These are phyloP conservation scores for Tricholoma furcatifolium DNA, from an alignment of 768 basidiomycete genomes.

Conservation along the genomic window DNA sequence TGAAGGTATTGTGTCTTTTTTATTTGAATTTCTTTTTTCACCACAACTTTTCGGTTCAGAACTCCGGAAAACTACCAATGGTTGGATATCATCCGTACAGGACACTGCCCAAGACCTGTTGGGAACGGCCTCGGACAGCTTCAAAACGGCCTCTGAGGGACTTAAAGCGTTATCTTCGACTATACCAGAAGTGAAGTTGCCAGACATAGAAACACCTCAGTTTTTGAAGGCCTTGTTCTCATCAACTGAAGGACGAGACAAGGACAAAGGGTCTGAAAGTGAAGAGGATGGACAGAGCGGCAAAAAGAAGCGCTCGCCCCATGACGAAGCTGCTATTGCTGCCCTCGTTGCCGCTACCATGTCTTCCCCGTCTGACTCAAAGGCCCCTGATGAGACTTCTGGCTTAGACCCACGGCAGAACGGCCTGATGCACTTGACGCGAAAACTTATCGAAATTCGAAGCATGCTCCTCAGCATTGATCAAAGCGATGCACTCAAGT, in stretches of 20 bases:
- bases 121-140: slow-evolving; percentile 65
- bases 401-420: slow-evolving; percentile 57
- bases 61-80: slow-evolving; percentile 64
- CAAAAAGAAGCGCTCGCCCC: slow-evolving; percentile 47
- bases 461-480: slow-evolving; percentile 95
- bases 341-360: slow-evolving; percentile 76
- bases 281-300: slow-evolving; percentile 34
- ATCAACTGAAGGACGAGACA: slow-evolving; percentile 25
- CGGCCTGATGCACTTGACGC: slow-evolving; percentile 89
- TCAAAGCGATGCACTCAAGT: slow-evolving; percentile 89
- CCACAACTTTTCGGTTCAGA: slow-evolving; percentile 44
- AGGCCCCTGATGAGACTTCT: slow-evolving; percentile 33
- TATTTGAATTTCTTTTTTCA: not conserved
- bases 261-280: slow-evolving; percentile 27
- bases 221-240: slow-evolving; percentile 69
- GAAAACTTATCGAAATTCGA: slow-evolving; percentile 94
- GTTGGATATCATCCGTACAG: slow-evolving; percentile 63
- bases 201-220: slow-evolving; percentile 50
- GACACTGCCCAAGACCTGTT: slow-evolving; percentile 71
- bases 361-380: slow-evolving; percentile 71
- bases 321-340: slow-evolving; percentile 65
- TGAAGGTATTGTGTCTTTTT: slow-evolving; percentile 61
- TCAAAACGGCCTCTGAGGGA: slow-evolving; percentile 71
- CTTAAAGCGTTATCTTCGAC: slow-evolving; percentile 58
- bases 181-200: slow-evolving; percentile 60